These are phyloP conservation scores for Venturia nashicola DNA, from an alignment of 2,329 filamentous ascomycete genomes.

Conservation along the genomic window DNA sequence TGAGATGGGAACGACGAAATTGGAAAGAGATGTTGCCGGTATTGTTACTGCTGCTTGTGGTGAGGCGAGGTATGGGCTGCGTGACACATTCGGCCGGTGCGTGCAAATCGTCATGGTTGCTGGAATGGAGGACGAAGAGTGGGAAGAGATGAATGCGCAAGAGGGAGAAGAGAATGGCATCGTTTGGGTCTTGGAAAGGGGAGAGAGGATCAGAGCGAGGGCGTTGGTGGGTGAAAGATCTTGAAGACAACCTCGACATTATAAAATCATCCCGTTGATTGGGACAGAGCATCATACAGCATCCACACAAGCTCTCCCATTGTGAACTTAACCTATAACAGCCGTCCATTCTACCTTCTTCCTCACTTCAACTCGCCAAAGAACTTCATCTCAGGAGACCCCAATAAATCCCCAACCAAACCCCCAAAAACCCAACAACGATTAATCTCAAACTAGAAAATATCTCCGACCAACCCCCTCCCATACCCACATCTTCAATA, in stretches of 20 bases:
- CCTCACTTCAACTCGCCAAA: too few relatives aligned
- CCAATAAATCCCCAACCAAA: too few relatives aligned
- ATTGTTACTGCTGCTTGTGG: constrained; percentile 56
- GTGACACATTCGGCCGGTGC: constrained; percentile 65
- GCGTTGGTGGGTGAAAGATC: constrained; percentile 40
- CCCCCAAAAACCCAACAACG: too few relatives aligned
- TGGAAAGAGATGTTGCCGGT: constrained; percentile 73
- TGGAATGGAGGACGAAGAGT: constrained; percentile 94
- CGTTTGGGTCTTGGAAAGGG: constrained; percentile 57
- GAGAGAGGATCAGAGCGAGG: constrained; percentile 63
- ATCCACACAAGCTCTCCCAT: too few relatives aligned
- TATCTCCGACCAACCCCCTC: too few relatives aligned
- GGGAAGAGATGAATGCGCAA: constrained; percentile 56
- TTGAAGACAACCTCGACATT: neutral
- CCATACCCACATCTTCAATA: too few relatives aligned
- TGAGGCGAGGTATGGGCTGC: constrained; percentile 61
- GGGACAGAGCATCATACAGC: too few relatives aligned
- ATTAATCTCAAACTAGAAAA: too few relatives aligned
- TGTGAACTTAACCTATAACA: too few relatives aligned
- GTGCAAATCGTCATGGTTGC: constrained; percentile 74
- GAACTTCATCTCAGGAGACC: too few relatives aligned
- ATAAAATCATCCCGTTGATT: too few relatives aligned
- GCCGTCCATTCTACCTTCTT: too few relatives aligned
- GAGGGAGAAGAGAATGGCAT: constrained; percentile 49
- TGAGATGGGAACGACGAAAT: constrained; percentile 65